Conservation (phyloP, 169 alveolate genomes). For the Miamiensis avidus region DNA sequence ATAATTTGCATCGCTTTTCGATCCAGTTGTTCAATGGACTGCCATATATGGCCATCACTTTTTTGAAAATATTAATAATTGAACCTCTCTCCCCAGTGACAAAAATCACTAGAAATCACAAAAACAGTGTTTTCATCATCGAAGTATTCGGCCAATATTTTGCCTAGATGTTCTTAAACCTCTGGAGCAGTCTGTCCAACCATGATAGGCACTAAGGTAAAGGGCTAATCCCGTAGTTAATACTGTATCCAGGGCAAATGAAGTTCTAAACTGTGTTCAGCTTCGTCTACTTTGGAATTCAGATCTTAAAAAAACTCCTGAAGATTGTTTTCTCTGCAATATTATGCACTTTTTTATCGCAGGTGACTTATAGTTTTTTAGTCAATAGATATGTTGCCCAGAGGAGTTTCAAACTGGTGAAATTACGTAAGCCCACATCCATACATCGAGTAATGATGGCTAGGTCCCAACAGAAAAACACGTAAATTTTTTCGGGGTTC, state of each 20-base stretch:
- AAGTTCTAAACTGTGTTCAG: slow-evolving; percentile 81
- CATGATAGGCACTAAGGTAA: slow-evolving; percentile 74
- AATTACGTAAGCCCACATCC: background rate
- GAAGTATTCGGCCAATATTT: slow-evolving; percentile 81
- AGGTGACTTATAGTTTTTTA: slow-evolving; percentile 19
- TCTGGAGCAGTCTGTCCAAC: slow-evolving; percentile 62
- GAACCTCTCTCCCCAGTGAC: slow-evolving; percentile 93
- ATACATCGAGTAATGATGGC: background rate
- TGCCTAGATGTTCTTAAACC: slow-evolving; percentile 60
- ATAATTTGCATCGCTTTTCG: slow-evolving; percentile 79
- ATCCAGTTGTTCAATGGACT: slow-evolving; percentile 84
- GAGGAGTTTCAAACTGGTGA: slow-evolving; percentile 79
- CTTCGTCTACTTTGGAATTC: slow-evolving; percentile 59
- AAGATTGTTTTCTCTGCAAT: background rate
- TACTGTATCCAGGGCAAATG: slow-evolving; percentile 67
- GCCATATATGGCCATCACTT: slow-evolving; percentile 52
- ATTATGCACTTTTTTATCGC: background rate
- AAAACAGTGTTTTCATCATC: slow-evolving; percentile 65
- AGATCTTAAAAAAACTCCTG: background rate
- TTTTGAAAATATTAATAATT: slow-evolving; percentile 57
- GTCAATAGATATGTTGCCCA: slow-evolving; percentile 86
- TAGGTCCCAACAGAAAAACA: background rate
- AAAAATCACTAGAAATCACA: slow-evolving; percentile 92
- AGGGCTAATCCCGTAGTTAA: slow-evolving; percentile 37
- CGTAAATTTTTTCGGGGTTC: too few relatives aligned